Conservation (phyloP, 2,329 filamentous ascomycete species). For the Didymella arachidicola region DNA sequence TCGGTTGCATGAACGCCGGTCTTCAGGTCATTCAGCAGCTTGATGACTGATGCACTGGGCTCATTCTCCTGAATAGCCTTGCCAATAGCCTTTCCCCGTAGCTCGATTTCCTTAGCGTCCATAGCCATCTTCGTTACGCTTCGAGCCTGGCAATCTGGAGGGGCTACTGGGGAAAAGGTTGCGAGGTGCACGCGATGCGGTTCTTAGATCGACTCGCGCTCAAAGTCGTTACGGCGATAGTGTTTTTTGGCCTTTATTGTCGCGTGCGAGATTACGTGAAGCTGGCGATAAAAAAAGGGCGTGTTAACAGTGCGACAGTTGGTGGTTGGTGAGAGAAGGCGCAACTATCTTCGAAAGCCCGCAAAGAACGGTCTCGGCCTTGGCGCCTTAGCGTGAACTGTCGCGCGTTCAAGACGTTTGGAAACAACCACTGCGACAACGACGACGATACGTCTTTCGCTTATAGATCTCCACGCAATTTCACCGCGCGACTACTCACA, state of each 20-base stretch:
- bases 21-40: slow-evolving; percentile 79
- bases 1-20: slow-evolving; percentile 84
- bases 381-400: slow-evolving; percentile 13
- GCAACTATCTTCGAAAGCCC: slow-evolving; percentile 4
- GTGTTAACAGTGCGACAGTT: slow-evolving; percentile 10
- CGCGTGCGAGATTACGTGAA: not conserved
- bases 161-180: slow-evolving; percentile 2
- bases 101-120: slow-evolving; percentile 82
- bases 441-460: not conserved
- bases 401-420: slow-evolving; percentile 9
- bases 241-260: not conserved
- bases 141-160: not conserved
- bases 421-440: slow-evolving; percentile 5
- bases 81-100: slow-evolving; percentile 77
- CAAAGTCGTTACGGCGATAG: slow-evolving; percentile 18
- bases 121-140: slow-evolving; percentile 56
- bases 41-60: slow-evolving; percentile 73
- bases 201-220: slow-evolving; percentile 10
- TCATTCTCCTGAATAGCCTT: slow-evolving; percentile 82
- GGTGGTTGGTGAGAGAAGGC: slow-evolving; percentile 3
- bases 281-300: slow-evolving; percentile 7
- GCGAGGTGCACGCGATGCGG: slow-evolving; percentile 6
- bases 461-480: not conserved
- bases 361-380: slow-evolving; percentile 12
- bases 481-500: not conserved